Evolutionary conservation across 345 rosid genomes (phyloP).

Genomic region (Boechera stricta): DNA sequence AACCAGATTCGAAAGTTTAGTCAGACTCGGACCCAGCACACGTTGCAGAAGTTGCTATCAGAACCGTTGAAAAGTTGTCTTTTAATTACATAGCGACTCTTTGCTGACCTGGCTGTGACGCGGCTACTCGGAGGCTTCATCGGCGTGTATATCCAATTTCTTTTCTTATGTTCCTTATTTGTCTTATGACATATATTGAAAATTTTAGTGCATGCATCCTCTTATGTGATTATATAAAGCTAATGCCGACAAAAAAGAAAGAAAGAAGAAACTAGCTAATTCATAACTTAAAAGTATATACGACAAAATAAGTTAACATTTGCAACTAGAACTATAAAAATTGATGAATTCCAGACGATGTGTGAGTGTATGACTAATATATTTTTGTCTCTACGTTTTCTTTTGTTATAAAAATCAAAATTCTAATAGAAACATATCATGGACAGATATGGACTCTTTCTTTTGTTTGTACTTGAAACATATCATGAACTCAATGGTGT

Average conservation of each 20-base stretch:
- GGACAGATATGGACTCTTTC: background rate
- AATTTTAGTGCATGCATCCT: slow-evolving; percentile 18
- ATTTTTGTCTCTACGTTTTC: background rate
- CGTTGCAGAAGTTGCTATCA: slow-evolving; percentile 17
- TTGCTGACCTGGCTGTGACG: slow-evolving; percentile 48
- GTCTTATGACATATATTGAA: slow-evolving; percentile 1
- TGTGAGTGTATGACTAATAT: background rate
- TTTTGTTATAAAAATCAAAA: background rate
- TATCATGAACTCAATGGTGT: background rate
- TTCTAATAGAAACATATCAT: background rate
- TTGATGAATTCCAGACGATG: background rate
- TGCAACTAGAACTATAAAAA: background rate
- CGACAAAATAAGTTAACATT: background rate
- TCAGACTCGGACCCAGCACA: slow-evolving; percentile 18
- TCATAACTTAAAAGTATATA: background rate
- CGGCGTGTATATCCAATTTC: background rate
- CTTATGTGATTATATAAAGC: background rate
- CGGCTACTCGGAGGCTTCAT: slow-evolving; percentile 40
- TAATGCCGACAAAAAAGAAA: background rate
- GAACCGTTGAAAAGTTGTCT: background rate
- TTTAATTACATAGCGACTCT: slow-evolving; percentile 32
- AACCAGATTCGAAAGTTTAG: slow-evolving; percentile 36
- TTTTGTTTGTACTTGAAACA: slow-evolving; percentile 16
- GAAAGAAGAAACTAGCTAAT: background rate
- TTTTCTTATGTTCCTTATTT: background rate